Conservation (phyloP, 1,139 yeast genomes). For the Tardiomyces blankii region DNA sequence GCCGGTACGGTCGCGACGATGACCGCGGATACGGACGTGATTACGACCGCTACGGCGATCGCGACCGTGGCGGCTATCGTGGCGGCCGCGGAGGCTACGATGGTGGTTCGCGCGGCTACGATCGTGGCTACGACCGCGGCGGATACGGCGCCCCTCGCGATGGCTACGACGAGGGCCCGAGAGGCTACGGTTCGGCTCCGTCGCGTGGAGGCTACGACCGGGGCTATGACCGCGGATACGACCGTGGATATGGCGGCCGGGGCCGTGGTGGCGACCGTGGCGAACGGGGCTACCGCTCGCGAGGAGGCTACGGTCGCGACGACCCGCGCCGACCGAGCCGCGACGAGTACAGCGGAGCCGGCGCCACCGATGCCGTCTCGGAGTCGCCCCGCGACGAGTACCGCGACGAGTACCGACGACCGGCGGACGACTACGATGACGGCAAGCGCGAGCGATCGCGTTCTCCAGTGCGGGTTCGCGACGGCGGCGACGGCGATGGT, state of each 20-base stretch:
- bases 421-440: slow-evolving; percentile 4
- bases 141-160: neutral
- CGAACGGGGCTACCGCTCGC: slow-evolving; percentile 4
- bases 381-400: slow-evolving; percentile 6
- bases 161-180: neutral
- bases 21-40: slow-evolving; percentile 4
- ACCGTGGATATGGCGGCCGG: slow-evolving; percentile 9
- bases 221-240: slow-evolving; percentile 10
- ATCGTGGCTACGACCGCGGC: neutral
- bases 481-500: slow-evolving; percentile 3
- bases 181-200: neutral
- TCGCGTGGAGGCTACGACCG: slow-evolving; percentile 10
- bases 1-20: slow-evolving; percentile 6
- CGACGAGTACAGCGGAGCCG: no score
- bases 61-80: neutral
- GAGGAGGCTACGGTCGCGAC: slow-evolving; percentile 1
- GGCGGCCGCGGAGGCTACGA: neutral
- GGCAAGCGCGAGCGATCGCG: slow-evolving; percentile 3
- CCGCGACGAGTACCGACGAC: slow-evolving; percentile 6
- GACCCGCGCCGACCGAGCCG: no score
- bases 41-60: slow-evolving; percentile 4
- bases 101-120: neutral
- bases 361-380: neutral
- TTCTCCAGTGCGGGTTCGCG: slow-evolving; percentile 1
- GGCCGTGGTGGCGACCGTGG: slow-evolving; percentile 5